phyloP scores from a whole-genome alignment of 176 grass and related monocot species.

The Urochloa ruziziensis region DNA sequence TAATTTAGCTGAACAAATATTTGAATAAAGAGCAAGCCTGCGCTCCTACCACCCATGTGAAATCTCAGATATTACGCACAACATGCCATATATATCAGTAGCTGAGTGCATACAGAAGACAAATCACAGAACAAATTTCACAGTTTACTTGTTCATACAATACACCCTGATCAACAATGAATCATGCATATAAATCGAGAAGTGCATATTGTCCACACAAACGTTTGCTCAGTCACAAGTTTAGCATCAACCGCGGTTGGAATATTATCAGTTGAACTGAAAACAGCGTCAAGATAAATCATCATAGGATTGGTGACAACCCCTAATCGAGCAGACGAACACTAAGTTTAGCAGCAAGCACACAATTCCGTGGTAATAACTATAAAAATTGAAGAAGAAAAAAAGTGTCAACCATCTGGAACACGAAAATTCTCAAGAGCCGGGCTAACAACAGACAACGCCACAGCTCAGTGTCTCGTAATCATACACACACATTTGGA shows the following conservation, averaged over 20 bases:
- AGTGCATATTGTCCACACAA: no score
- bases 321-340: not conserved
- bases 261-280: not conserved
- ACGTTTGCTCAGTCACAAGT: not conserved
- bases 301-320: not conserved
- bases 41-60: not conserved
- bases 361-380: not conserved
- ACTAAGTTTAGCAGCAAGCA: not conserved
- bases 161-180: not conserved
- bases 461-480: not conserved
- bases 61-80: conserved; percentile 5
- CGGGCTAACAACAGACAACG: not conserved
- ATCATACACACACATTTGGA: not conserved
- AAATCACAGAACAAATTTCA: conserved; percentile 5
- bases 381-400: not conserved
- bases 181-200: not conserved
- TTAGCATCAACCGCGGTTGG: not conserved
- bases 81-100: not conserved
- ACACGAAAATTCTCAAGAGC: not conserved
- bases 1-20: no score
- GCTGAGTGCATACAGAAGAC: not conserved
- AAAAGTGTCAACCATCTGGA: not conserved
- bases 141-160: not conserved
- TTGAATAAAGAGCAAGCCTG: not conserved
- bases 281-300: not conserved